Base-by-base conservation (phyloP, 176 grass and related monocot genomes). In the Triticum monococcum region DNA sequence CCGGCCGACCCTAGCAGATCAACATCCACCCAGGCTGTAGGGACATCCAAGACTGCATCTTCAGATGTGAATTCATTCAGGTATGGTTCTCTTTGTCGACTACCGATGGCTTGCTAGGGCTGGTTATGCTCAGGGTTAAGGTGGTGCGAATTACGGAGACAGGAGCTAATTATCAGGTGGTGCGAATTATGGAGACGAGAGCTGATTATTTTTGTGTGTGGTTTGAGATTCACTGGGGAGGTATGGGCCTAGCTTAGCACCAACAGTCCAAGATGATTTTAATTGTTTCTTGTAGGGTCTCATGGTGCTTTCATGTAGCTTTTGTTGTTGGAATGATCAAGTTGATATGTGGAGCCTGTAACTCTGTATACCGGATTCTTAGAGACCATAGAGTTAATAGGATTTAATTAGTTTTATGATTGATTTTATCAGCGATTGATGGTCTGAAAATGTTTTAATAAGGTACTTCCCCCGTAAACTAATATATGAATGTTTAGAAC, bases 11-110 rank as follows among this genome's bases (percentile, higher is more conserved):
- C 56, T 37, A 64, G 50, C 68, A 13, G 35, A 56, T 60, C 88
- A 57, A 89, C 77, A 89, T 89, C 83, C 78, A 56, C 12, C 48
- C 22, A 76, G 59, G 52, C 70, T 17, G 69, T 81, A 85, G 20
- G 25, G 25, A 18, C 36, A 30, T 1, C 48, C 63, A 86, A 78
- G 72, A 77, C 69, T 24, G 64, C 62, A 82, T 82, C 72, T 72
- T 90, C 16, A 20, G 48, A 69, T 82, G 79, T 76, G n/a, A 61
- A 23, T 86, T 86, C 31, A n/a, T 86, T 86, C 73, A 23, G 50
- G 61, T 75, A 76, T 23, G 31, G 31, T n/a, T 65, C 54, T 65
- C 8, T 72, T 64, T 37, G 41, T n/a, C 26, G 9, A 30, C 40
- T 46, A 75, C 37, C 71, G 41, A 75, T 52, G 38, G 14, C 43